Conservation (phyloP, 2,329 filamentous ascomycete genomes). For the Colletotrichum ledebouriae region DNA sequence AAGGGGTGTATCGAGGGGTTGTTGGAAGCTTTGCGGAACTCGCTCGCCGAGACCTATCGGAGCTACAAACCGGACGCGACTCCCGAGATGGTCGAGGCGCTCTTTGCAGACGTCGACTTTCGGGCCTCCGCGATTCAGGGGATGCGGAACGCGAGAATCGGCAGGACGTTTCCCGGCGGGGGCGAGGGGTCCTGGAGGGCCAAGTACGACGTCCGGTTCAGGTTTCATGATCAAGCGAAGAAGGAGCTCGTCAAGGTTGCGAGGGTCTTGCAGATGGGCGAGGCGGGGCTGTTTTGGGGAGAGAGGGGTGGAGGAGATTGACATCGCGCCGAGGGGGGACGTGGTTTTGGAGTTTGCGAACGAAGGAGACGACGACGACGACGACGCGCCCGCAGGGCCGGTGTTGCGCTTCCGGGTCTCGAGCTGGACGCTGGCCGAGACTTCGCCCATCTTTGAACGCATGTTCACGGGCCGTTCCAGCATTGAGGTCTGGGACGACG, state of each 20-base stretch:
- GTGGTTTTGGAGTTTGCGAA: conserved; percentile 67
- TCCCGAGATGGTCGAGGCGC: conserved; percentile 56
- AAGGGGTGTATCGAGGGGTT: conserved; percentile 58
- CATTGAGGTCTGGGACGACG: conserved; percentile 51
- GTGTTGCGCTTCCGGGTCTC: conserved; percentile 65
- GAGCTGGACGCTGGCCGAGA: conserved; percentile 63
- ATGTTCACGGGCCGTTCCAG: conserved; percentile 57
- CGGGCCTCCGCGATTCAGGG: conserved; percentile 58
- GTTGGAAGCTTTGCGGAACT: conserved; percentile 56
- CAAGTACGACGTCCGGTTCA: conserved; percentile 61
- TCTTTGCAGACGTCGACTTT: conserved; percentile 59
- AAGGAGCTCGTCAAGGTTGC: conserved; percentile 57
- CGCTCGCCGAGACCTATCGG: conserved; percentile 60
- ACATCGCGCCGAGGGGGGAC: conserved; percentile 44
- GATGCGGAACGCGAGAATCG: conserved; percentile 62
- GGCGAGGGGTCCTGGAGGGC: conserved; percentile 59
- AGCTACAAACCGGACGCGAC: conserved; percentile 60
- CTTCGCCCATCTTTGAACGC: conserved; percentile 64
- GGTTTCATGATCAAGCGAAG: conserved; percentile 61
- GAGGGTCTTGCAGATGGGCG: conserved; percentile 55
- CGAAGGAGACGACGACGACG: conserved; percentile 43
- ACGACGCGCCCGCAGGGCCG: conserved; percentile 45
- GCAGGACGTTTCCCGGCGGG: conserved; percentile 57
- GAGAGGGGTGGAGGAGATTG: conserved; percentile 40
- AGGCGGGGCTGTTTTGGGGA: conserved; percentile 59